Evolutionary conservation across 768 basidiomycete genomes (phyloP).

Genomic region (Boletus tomentosulus): DNA sequence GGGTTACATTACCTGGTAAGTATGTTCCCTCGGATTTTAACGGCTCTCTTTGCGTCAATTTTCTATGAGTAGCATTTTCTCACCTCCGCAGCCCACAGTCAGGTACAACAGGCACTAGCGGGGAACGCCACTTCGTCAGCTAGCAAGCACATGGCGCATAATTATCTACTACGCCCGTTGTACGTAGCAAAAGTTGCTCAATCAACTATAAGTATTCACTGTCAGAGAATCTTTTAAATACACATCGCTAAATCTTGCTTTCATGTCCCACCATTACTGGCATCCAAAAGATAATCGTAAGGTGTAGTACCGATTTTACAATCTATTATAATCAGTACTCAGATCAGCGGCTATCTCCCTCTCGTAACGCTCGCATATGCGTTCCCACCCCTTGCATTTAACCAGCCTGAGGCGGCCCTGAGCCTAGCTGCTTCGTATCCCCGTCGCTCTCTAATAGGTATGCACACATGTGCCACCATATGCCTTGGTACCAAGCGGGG

Average conservation of each 20-base stretch:
- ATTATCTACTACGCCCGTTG: too few species aligned
- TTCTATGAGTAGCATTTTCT: too few species aligned
- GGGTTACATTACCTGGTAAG: too few species aligned
- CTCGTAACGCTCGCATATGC: conserved; percentile 18
- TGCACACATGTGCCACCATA: conserved; percentile 14
- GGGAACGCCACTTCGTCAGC: not conserved
- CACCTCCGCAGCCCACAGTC: too few species aligned
- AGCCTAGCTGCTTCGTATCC: conserved; percentile 2
- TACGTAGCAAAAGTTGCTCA: too few species aligned
- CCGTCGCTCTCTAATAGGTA: conserved; percentile 14
- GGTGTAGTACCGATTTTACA: not conserved
- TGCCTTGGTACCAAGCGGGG: conserved; percentile 16
- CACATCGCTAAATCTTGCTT: not conserved
- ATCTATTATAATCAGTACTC: conserved; percentile 2
- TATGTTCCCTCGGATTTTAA: too few species aligned
- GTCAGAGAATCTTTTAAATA: not conserved
- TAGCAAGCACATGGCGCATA: too few species aligned
- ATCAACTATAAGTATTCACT: too few species aligned
- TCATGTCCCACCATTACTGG: not conserved
- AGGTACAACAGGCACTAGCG: too few species aligned
- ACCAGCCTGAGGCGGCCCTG: not conserved
- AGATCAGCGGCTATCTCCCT: conserved; percentile 10
- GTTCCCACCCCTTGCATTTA: conserved; percentile 16
- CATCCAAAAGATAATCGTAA: not conserved
- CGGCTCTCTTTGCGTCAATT: too few species aligned